phyloP scores from a whole-genome alignment of 192 early-diverging fungal genomes.

The Backusella australiensis region DNA sequence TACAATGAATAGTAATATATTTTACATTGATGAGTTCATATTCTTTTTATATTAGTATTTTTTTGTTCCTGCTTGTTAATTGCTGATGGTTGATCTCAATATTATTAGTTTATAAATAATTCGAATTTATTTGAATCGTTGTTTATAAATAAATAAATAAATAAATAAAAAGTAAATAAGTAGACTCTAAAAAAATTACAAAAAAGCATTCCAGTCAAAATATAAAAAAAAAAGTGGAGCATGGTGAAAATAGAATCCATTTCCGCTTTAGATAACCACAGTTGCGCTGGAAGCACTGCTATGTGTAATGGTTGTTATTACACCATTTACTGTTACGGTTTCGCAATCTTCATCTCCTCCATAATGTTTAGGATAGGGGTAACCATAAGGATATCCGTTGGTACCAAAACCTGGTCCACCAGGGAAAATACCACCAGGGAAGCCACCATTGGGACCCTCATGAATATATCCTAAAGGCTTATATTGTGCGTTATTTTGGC shows the following conservation, averaged over 20 bases:
- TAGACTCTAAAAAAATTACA: neutral
- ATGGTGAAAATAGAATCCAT: neutral
- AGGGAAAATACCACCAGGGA: neutral
- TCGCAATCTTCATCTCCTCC: neutral
- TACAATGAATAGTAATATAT: too few relatives aligned
- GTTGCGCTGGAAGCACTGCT: neutral
- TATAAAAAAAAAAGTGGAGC: neutral
- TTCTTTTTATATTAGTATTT: too few relatives aligned
- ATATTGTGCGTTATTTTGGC: neutral
- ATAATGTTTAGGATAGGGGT: neutral
- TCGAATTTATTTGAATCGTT: neutral
- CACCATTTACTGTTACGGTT: neutral
- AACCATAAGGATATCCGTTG: neutral
- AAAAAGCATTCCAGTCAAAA: neutral
- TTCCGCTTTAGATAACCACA: neutral
- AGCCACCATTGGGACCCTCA: neutral
- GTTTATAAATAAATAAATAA: neutral
- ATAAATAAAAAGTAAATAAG: neutral
- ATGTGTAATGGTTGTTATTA: neutral
- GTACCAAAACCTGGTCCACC: neutral
- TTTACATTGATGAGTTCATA: too few relatives aligned
- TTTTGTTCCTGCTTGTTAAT: too few relatives aligned
- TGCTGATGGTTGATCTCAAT: too few relatives aligned
- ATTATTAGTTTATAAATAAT: too few relatives aligned
- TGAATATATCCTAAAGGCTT: neutral